Conservation (phyloP, 371 early-diverging fungal genomes). For the Syncephalastrum racemosum region DNA sequence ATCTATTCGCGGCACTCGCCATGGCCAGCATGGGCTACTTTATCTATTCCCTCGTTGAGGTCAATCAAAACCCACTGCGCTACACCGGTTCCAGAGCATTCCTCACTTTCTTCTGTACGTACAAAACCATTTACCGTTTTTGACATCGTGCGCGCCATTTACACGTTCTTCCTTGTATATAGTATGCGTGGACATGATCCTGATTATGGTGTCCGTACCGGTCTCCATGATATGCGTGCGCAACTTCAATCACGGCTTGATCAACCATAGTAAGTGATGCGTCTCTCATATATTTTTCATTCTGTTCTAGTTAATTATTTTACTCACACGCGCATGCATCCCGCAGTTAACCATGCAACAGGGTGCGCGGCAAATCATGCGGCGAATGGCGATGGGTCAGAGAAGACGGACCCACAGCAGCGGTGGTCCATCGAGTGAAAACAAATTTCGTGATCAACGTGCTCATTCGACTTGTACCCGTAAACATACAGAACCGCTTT, state of each 20-base stretch:
- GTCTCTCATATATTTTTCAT: not conserved
- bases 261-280: slow-evolving; percentile 31
- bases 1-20: slow-evolving; percentile 54
- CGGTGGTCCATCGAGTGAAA: slow-evolving; percentile 29
- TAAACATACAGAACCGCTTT: too few species aligned
- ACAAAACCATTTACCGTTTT: not conserved
- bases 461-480: too few species aligned
- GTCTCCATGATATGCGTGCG: slow-evolving; percentile 26
- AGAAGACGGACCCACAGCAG: slow-evolving; percentile 15
- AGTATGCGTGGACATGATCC: slow-evolving; percentile 37
- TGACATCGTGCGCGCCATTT: not conserved
- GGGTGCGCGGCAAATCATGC: slow-evolving; percentile 9
- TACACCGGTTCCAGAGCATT: slow-evolving; percentile 60
- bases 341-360: slow-evolving; percentile 23
- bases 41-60: slow-evolving; percentile 69
- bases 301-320: not conserved
- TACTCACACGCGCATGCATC: not conserved
- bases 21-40: slow-evolving; percentile 66
- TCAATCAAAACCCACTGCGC: slow-evolving; percentile 54
- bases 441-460: not conserved
- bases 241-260: slow-evolving; percentile 29
- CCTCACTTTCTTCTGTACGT: slow-evolving; percentile 69
- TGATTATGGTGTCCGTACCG: slow-evolving; percentile 33
- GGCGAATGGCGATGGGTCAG: slow-evolving; percentile 13
- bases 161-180: not conserved